These are phyloP conservation scores for Nadsonia fulvescens DNA, from an alignment of 805 yeast genomes.

Conservation along the genomic window DNA sequence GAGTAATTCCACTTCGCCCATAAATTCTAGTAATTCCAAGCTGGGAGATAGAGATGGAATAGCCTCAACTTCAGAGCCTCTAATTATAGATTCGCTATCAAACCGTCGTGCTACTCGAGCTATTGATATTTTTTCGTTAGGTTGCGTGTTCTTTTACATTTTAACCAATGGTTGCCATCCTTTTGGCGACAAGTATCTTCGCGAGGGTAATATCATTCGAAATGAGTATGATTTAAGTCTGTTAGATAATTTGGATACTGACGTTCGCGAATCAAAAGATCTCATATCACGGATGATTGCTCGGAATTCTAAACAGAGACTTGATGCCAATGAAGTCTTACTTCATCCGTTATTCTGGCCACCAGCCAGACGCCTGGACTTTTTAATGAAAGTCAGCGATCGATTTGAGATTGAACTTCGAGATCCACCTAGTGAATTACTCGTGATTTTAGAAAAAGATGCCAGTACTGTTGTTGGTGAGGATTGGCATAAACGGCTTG, in stretches of 20 bases:
- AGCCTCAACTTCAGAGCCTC: conserved; percentile 17
- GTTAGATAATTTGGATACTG: conserved; percentile 24
- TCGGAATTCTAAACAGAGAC: conserved; percentile 49
- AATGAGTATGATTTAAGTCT: conserved; percentile 35
- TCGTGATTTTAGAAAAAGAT: conserved; percentile 34
- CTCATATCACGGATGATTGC: conserved; percentile 57
- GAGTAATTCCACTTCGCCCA: no score
- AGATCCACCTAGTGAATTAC: conserved; percentile 53
- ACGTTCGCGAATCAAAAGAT: conserved; percentile 51
- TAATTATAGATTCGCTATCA: conserved; percentile 23
- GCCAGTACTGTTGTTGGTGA: conserved; percentile 29
- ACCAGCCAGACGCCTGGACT: conserved; percentile 54
- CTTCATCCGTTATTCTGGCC: conserved; percentile 86
- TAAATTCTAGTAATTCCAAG: no score
- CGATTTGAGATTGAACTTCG: conserved; percentile 71
- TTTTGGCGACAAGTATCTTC: conserved; percentile 74
- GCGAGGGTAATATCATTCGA: conserved; percentile 64
- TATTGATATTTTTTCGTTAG: conserved; percentile 84
- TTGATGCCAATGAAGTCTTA: conserved; percentile 48
- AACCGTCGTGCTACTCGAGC: conserved; percentile 61
- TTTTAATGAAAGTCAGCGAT: conserved; percentile 74
- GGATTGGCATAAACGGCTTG: conserved; percentile 70
- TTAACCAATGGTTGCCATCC: conserved; percentile 79
- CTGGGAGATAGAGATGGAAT: no score
- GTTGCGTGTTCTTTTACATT: conserved; percentile 84